Base-by-base conservation (phyloP, 352 stramenopile species). In the Phytopythium chamaehyphon region DNA sequence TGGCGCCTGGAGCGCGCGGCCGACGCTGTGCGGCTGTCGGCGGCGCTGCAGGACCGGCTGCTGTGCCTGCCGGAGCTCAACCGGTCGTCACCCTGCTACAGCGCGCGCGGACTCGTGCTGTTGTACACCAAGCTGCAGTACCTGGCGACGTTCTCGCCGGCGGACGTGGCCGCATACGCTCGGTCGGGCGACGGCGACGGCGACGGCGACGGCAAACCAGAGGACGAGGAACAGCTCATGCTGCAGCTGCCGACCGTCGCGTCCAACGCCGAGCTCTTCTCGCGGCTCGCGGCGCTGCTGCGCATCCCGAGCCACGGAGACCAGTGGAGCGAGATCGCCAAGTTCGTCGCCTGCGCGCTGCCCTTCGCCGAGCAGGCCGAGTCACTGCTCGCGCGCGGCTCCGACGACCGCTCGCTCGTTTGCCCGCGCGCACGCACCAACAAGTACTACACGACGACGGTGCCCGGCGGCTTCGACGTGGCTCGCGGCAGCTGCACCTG, bases 361-460 rank as follows among this genome's bases (percentile, higher is more conserved):
- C 83, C 80, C 15, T 93, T 93, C 40, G 83, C 83, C 9, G 80
- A 93, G 54, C 83, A 87, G 53, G 94, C 85, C 39, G 85, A 93
- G 70, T 85, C 82, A 40, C 58, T 95, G 31, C 60, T 96, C 31
- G 67, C 90, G 22, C 82, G 79, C 23, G 87, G 87, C 23, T 95
- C 84, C 43, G 87, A 96, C 57, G 87, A 96, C 53, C 81, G 87
- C 22, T 90, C 86, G 22, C 55, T 87, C 28, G 47, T 96, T 6
- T 88, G 76, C 54, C 64, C 80, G n/a, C 54, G 56, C 3, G 66
- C 69, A 37, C 88, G 92, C 61, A 90, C 80, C n/a, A 95, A 96
- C 73, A 95, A 90, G 48, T 96, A 96, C 54, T 79, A 92, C 57
- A 80, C 73, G 49, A 91, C 86, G 18, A 93, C 86, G n/a, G 67